Percentiles rank a stretch among this genome's conserved stretches.
These are phyloP conservation scores for Podospora bellae-mahoneyi DNA, from an alignment of 495 filamentous ascomycete genomes.

Conservation along the genomic window DNA sequence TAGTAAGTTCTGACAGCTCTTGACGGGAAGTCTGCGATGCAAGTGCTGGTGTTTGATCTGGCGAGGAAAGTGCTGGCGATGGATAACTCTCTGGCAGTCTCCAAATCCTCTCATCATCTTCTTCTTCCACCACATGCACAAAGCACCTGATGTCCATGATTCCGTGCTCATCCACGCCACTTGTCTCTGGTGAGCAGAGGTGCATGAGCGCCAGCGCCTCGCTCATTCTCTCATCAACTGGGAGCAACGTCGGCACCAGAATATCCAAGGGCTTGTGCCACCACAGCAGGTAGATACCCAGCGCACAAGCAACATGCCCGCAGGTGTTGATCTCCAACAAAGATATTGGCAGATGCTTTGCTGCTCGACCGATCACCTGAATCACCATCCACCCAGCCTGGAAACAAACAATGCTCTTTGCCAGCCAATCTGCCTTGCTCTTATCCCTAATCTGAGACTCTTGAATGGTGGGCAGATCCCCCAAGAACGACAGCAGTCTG, in stretches of 20 bases:
- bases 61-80: background rate
- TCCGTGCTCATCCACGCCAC: background rate
- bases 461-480: background rate
- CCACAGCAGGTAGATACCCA: slow-evolving; percentile 32
- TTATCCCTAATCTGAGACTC: slow-evolving; percentile 17
- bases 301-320: slow-evolving; percentile 37
- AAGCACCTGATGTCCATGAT: slow-evolving; percentile 16
- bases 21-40: background rate
- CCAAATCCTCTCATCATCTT: background rate
- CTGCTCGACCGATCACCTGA: slow-evolving; percentile 23
- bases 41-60: background rate
- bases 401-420: slow-evolving; percentile 17
- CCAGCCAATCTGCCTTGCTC: slow-evolving; percentile 20
- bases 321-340: slow-evolving; percentile 36
- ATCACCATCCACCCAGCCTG: slow-evolving; percentile 39
- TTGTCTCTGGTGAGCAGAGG: slow-evolving; percentile 7
- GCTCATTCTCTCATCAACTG: background rate
- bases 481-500: background rate
- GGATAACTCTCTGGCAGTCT: background rate
- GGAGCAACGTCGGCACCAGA: slow-evolving; percentile 11
- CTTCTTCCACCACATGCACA: slow-evolving; percentile 3
- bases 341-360: background rate
- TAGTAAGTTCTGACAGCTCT: background rate
- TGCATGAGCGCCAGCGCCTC: slow-evolving; percentile 13
- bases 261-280: slow-evolving; percentile 20